These are phyloP conservation scores for Mortierella sp. DNA, from an alignment of 371 early-diverging fungal species.

Conservation along the genomic window DNA sequence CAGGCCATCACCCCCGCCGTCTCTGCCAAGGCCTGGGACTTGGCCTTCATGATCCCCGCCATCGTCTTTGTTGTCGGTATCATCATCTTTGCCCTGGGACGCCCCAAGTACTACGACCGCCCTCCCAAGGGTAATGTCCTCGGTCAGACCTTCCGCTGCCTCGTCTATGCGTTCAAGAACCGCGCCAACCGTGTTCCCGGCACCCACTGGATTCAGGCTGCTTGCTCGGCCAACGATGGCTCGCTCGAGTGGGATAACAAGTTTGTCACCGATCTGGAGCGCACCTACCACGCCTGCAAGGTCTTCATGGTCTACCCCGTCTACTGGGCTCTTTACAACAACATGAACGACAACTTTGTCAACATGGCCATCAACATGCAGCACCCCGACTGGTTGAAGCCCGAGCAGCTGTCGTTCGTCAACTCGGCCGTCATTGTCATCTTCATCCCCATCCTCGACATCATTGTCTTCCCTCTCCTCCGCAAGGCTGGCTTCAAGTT, in stretches of 20 bases:
- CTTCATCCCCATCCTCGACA: conserved; percentile 80
- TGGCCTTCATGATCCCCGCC: conserved; percentile 78
- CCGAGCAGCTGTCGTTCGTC: conserved; percentile 71
- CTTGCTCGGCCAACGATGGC: conserved; percentile 15
- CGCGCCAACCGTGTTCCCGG: conserved; percentile 59
- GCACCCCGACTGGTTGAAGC: conserved; percentile 67
- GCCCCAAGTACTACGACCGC: conserved; percentile 67
- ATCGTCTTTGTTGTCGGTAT: conserved; percentile 77
- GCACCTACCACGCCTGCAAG: conserved; percentile 75
- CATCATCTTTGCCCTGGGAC: conserved; percentile 68
- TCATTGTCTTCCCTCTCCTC: conserved; percentile 74
- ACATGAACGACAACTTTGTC: conserved; percentile 83
- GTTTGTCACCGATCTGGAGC: conserved; percentile 80
- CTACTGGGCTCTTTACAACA: conserved; percentile 84
- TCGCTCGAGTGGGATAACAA: conserved; percentile 72
- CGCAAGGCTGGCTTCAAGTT: conserved; percentile 72
- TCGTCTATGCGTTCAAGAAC: conserved; percentile 69
- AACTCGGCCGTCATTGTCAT: conserved; percentile 79
- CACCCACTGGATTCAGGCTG: conserved; percentile 64
- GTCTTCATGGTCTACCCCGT: conserved; percentile 81
- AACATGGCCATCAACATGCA: conserved; percentile 80
- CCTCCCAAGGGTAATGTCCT: conserved; percentile 77
- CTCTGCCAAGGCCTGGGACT: conserved; percentile 63
- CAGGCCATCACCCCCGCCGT: conserved; percentile 72
- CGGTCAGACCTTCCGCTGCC: conserved; percentile 62